These are phyloP conservation scores for Monotropa hypopitys DNA, from an alignment of 179 eudicot genomes.

Conservation along the genomic window DNA sequence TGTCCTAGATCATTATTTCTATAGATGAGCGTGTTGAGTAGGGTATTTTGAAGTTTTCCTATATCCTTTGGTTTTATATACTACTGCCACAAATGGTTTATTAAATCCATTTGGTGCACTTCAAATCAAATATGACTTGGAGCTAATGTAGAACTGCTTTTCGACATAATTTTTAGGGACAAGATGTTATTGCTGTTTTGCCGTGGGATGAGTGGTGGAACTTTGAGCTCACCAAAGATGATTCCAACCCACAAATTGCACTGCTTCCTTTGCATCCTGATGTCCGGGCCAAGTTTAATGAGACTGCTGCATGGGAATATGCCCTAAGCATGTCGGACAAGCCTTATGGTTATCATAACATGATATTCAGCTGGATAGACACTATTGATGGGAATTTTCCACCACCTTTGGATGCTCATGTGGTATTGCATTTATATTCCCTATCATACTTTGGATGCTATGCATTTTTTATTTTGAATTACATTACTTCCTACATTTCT, in stretches of 20 bases:
- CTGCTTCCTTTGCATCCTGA: slow-evolving; percentile 89
- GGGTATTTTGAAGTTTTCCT: background rate
- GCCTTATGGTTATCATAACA: slow-evolving; percentile 88
- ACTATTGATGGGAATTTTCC: slow-evolving; percentile 72
- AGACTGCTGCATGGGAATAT: slow-evolving; percentile 96
- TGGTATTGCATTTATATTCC: slow-evolving; percentile 36
- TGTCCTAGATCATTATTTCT: too few species aligned
- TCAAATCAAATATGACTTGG: background rate
- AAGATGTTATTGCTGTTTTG: slow-evolving; percentile 73
- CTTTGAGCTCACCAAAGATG: slow-evolving; percentile 67
- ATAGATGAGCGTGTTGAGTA: background rate
- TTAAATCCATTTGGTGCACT: background rate
- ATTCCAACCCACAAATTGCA: slow-evolving; percentile 83
- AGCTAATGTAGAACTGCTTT: background rate
- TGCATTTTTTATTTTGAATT: background rate
- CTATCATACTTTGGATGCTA: background rate
- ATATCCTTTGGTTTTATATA: background rate
- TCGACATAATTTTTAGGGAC: slow-evolving; percentile 38
- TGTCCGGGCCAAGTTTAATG: slow-evolving; percentile 72
- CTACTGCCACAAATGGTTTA: background rate
- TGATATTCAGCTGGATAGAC: slow-evolving; percentile 99
- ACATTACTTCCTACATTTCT: background rate
- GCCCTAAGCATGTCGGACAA: slow-evolving; percentile 77
- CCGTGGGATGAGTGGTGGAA: slow-evolving; percentile 99
- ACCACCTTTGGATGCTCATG: slow-evolving; percentile 83